A percentile compares a stretch with the other conserved stretches of the same genome.
Evolutionary conservation across 2,329 filamentous ascomycete genomes (phyloP).

Genomic region (Aspergillus calidoustus): DNA sequence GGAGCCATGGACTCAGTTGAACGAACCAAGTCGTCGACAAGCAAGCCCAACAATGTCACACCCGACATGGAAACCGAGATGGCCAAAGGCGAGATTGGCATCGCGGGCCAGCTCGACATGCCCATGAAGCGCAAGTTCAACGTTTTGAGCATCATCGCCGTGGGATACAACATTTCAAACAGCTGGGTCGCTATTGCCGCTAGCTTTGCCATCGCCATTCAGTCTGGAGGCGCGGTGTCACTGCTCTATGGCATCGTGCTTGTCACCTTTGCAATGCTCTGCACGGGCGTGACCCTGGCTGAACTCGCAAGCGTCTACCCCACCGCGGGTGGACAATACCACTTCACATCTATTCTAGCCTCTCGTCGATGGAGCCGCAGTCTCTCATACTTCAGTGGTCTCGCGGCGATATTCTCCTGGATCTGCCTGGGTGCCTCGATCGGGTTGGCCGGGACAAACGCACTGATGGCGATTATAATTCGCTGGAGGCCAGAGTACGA

Average conservation of each 20-base stretch:
- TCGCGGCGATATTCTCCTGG: conserved; percentile 29
- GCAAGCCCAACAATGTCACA: conserved; percentile 13
- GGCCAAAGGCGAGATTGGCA: conserved; percentile 25
- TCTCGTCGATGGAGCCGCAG: conserved; percentile 29
- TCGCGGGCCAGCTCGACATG: conserved; percentile 23
- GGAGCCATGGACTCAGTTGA: conserved; percentile 18
- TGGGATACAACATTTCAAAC: conserved; percentile 32
- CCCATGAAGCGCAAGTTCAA: conserved; percentile 31
- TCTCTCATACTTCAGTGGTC: conserved; percentile 28
- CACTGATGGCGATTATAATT: conserved; percentile 29
- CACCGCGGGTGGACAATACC: conserved; percentile 11
- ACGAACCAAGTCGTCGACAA: conserved; percentile 8
- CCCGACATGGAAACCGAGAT: conserved; percentile 23
- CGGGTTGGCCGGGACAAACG: conserved; percentile 22
- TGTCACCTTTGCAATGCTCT: conserved; percentile 27
- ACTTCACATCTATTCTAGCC: conserved; percentile 13
- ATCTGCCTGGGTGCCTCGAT: conserved; percentile 29
- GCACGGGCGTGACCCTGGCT: conserved; percentile 8
- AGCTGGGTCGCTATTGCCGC: conserved; percentile 32
- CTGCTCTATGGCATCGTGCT: conserved; percentile 30
- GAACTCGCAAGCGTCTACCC: conserved; percentile 9
- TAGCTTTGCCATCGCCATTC: conserved; percentile 31
- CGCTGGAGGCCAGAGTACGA: conserved; percentile 27
- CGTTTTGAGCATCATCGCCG: conserved; percentile 29
- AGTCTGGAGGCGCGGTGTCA: conserved; percentile 28